phyloP scores from a whole-genome alignment of 2,329 filamentous ascomycete species.

The Colletotrichum orchidophilum region DNA sequence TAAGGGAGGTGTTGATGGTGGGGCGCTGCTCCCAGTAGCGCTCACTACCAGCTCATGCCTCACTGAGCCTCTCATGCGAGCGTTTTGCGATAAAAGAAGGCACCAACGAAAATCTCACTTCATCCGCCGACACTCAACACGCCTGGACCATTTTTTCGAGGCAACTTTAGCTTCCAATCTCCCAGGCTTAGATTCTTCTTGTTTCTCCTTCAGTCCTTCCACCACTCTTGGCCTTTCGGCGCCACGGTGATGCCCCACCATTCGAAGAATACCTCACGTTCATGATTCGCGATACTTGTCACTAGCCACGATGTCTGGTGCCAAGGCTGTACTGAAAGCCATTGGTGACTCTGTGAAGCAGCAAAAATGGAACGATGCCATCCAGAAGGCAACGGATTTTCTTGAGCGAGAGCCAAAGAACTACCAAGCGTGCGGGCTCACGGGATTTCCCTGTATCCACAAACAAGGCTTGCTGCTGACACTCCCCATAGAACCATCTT shows the following conservation, averaged over 20 bases:
- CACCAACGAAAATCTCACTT: not conserved
- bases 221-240: not conserved
- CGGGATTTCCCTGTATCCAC: not conserved
- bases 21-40: conserved; percentile 13
- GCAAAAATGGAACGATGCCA: conserved; percentile 81
- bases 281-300: conserved; percentile 16
- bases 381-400: conserved; percentile 73
- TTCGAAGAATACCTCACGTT: conserved; percentile 21
- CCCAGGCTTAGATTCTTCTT: not conserved
- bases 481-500: conserved; percentile 64
- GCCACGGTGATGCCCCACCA: conserved; percentile 24
- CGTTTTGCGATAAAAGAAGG: not conserved
- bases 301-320: conserved; percentile 55
- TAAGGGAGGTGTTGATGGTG: conserved; percentile 28
- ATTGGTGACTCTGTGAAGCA: conserved; percentile 81
- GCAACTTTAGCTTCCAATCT: too few species aligned
- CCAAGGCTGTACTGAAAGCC: conserved; percentile 82
- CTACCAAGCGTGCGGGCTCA: conserved; percentile 76
- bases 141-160: not conserved
- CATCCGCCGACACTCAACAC: not conserved
- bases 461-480: conserved; percentile 34
- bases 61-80: conserved; percentile 1
- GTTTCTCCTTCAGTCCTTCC: not conserved
- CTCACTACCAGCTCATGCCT: conserved; percentile 16
- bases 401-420: conserved; percentile 78